Conservation (phyloP, 352 stramenopile genomes). For the Phytophthora brassicae region DNA sequence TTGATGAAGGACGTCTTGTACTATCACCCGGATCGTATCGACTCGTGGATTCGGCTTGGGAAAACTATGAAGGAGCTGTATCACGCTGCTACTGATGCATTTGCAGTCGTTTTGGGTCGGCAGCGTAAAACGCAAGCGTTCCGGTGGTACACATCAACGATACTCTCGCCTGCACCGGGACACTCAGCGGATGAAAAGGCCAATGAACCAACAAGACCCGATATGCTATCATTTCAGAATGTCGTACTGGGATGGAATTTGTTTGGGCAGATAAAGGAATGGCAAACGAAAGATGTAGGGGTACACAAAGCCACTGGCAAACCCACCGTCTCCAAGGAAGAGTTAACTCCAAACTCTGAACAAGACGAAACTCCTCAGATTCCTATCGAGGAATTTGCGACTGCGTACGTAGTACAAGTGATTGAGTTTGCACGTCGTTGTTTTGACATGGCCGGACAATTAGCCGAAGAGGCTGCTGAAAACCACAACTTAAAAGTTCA, state of each 20-base stretch:
- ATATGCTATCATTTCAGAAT: conserved; percentile 38
- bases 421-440: conserved; percentile 69
- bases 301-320: conserved; percentile 13
- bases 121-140: conserved; percentile 45
- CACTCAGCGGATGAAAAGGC: not conserved
- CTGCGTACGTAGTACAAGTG: conserved; percentile 49
- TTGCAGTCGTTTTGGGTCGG: conserved; percentile 48
- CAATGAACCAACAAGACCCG: not conserved
- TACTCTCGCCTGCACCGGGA: not conserved
- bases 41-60: conserved; percentile 68
- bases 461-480: conserved; percentile 29
- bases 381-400: conserved; percentile 49
- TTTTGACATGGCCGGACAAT: conserved; percentile 60
- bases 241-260: conserved; percentile 43
- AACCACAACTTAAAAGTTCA: conserved; percentile 14
- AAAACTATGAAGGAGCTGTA: conserved; percentile 75
- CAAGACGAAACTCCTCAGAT: conserved; percentile 5
- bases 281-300: conserved; percentile 34
- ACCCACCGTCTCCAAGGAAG: conserved; percentile 9
- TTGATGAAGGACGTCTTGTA: conserved; percentile 65
- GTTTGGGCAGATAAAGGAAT: conserved; percentile 62
- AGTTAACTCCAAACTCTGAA: not conserved
- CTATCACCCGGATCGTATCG: conserved; percentile 57
- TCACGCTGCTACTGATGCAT: conserved; percentile 62
- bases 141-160: conserved; percentile 30